Evolutionary conservation across 2,329 filamentous ascomycete species (phyloP).

Genomic region (Diaporthe longicolla): DNA sequence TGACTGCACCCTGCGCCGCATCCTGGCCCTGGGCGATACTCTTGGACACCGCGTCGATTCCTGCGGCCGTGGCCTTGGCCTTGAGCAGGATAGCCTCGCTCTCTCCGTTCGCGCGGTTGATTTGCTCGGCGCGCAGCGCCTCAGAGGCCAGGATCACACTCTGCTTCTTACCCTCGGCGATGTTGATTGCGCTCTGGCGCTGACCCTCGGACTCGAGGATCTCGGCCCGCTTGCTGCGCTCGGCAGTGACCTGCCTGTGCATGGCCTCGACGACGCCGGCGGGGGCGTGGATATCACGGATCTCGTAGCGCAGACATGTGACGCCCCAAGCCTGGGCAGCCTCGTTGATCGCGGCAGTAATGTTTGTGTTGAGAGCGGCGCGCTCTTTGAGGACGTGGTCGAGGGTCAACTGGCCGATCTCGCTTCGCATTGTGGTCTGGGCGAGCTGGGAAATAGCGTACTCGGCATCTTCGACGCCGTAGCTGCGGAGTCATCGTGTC

Average conservation of each 20-base stretch:
- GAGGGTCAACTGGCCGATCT: slow-evolving; percentile 95
- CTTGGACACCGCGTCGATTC: slow-evolving; percentile 87
- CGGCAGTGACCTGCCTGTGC: slow-evolving; percentile 97
- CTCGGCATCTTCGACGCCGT: slow-evolving; percentile 98
- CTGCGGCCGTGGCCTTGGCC: slow-evolving; percentile 86
- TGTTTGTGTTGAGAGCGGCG: slow-evolving; percentile 95
- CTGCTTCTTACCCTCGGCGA: slow-evolving; percentile 97
- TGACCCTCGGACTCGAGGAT: slow-evolving; percentile 98
- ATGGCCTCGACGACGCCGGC: slow-evolving; percentile 95
- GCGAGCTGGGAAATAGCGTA: slow-evolving; percentile 98
- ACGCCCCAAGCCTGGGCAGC: slow-evolving; percentile 98
- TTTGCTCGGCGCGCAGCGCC: slow-evolving; percentile 88
- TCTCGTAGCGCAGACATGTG: slow-evolving; percentile 96
- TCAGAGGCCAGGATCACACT: slow-evolving; percentile 96
- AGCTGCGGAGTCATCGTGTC: slow-evolving; percentile 67
- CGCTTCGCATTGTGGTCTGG: slow-evolving; percentile 98
- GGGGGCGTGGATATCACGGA: slow-evolving; percentile 97
- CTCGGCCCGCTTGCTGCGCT: slow-evolving; percentile 96
- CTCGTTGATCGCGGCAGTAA: slow-evolving; percentile 98
- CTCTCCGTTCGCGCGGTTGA: slow-evolving; percentile 94
- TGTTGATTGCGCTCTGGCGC: slow-evolving; percentile 97
- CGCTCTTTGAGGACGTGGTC: slow-evolving; percentile 99
- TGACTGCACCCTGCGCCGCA: slow-evolving; percentile 86
- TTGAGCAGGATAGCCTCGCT: slow-evolving; percentile 92
- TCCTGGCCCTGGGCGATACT: slow-evolving; percentile 81